Percentiles rank a stretch among this genome's conserved stretches.
Conservation (phyloP, 2,329 filamentous ascomycete genomes). For the Arachnopeziza araneosa region DNA sequence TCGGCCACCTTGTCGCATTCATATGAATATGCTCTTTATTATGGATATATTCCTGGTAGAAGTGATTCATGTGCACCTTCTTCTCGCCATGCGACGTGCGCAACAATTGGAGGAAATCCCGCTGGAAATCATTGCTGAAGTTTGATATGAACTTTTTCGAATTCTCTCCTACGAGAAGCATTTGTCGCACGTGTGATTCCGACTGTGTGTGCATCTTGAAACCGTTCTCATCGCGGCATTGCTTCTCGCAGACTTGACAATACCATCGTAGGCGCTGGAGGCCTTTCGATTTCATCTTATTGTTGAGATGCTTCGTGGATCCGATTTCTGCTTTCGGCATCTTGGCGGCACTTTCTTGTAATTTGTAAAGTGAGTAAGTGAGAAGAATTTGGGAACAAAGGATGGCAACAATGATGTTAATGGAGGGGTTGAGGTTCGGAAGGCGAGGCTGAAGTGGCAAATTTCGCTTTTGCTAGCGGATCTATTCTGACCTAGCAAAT, state of each 20-base stretch:
- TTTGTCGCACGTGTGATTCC: conserved; percentile 84
- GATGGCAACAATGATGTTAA: too few species aligned
- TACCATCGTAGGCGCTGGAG: conserved; percentile 84
- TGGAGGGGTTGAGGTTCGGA: too few species aligned
- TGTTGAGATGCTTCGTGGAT: conserved; percentile 82
- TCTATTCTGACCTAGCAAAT: background rate
- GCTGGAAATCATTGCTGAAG: conserved; percentile 74
- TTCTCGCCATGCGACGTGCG: conserved; percentile 88
- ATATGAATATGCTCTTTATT: conserved; percentile 88
- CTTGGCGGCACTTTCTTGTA: conserved; percentile 32
- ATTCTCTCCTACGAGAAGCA: conserved; percentile 82
- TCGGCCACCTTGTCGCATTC: conserved; percentile 87
- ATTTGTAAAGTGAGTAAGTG: too few species aligned
- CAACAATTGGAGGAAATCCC: conserved; percentile 72
- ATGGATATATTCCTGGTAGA: conserved; percentile 90
- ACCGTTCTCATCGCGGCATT: conserved; percentile 80
- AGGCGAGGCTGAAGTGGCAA: too few species aligned
- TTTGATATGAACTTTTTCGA: conserved; percentile 77
- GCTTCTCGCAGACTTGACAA: conserved; percentile 74
- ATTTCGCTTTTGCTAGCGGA: too few species aligned
- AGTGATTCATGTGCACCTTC: conserved; percentile 79
- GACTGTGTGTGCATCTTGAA: conserved; percentile 90
- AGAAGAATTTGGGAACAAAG: too few species aligned
- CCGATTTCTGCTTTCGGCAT: conserved; percentile 95
- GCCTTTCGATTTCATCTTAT: conserved; percentile 81